Evolutionary conservation across 1,139 yeast genomes (phyloP), one percentile per base, ranked within the genome.

Genomic region (Waltiozyma sp.): DNA sequence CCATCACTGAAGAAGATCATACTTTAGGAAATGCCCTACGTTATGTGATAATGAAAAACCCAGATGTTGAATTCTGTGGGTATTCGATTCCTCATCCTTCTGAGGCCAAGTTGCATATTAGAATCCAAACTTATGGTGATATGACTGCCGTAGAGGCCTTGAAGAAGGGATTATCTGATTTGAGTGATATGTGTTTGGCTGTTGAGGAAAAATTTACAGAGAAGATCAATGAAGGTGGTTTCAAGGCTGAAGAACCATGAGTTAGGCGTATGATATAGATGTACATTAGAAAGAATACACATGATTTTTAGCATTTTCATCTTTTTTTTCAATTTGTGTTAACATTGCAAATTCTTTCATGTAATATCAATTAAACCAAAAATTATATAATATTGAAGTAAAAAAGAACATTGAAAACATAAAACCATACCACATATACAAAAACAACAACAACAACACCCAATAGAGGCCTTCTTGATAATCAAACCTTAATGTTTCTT

Each of bases 1-100:
- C 91, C 65, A 80, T 91, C 49, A 62, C 75, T 31, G 93, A 88
- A 53, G 98, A 91, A 63, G 97, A 91, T 63, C 98, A 91, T 61
- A 91, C 98, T 1, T 66, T 91, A 45, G 98, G 97, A 23, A 91
- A 91, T 60, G 85, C 97, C 5, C 73, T 91, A 47, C 79, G 96
- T 61, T 89, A 88, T 63, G 78, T 91, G 58, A 87, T 91, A 55
- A 88, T 91, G 96, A 89, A 89, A 66, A 91, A 91, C 65, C 96
- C 96, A 36, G 95, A 88, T 53, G 97, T 91, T 31, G 98, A 91
- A 59, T 91, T 93, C 63, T 91, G 97, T 60, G 98, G 98, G 46
- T 91, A 91, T 66, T 86, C 96, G 41, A 93, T 91, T 50, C 98
- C 98, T n/a, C 98, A 91, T 65, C 98, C 98, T 26, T 86, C 96